Conservation (phyloP, 192 early-diverging fungal genomes). For the Dissophora globulifera region DNA sequence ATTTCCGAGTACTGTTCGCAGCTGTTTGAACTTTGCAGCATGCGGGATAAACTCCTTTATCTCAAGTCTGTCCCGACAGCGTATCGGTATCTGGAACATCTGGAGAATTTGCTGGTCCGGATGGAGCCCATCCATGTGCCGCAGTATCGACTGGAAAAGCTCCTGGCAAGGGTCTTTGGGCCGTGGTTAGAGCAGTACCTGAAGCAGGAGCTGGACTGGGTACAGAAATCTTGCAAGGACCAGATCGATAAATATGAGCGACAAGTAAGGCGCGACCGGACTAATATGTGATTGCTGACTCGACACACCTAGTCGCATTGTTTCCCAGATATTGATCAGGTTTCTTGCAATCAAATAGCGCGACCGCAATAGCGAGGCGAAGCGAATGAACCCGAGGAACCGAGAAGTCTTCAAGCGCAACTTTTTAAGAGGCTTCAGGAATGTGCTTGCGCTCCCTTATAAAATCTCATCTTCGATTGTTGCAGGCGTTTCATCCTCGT, state of each 20-base stretch:
- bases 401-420: constrained; percentile 59
- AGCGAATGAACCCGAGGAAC: constrained; percentile 51
- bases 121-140: constrained; percentile 58
- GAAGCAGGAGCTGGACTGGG: constrained; percentile 71
- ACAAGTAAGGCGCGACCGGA: constrained; percentile 67
- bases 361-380: constrained; percentile 27
- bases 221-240: constrained; percentile 63
- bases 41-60: constrained; percentile 70
- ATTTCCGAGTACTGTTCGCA: constrained; percentile 79
- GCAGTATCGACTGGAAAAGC: constrained; percentile 55
- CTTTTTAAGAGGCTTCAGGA: constrained; percentile 64
- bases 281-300: too few relatives aligned
- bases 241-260: constrained; percentile 78
- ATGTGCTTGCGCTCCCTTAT: constrained; percentile 59
- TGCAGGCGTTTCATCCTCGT: constrained; percentile 31
- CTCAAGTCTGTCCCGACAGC: constrained; percentile 73
- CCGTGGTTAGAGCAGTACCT: constrained; percentile 77
- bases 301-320: too few relatives aligned
- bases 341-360: constrained; percentile 3
- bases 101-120: constrained; percentile 55
- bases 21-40: constrained; percentile 70
- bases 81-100: constrained; percentile 68
- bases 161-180: constrained; percentile 69
- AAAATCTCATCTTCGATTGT: constrained; percentile 53
- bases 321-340: too few relatives aligned